Evolutionary conservation across 768 basidiomycete species (phyloP).

Genomic region (Pholiota conissans): DNA sequence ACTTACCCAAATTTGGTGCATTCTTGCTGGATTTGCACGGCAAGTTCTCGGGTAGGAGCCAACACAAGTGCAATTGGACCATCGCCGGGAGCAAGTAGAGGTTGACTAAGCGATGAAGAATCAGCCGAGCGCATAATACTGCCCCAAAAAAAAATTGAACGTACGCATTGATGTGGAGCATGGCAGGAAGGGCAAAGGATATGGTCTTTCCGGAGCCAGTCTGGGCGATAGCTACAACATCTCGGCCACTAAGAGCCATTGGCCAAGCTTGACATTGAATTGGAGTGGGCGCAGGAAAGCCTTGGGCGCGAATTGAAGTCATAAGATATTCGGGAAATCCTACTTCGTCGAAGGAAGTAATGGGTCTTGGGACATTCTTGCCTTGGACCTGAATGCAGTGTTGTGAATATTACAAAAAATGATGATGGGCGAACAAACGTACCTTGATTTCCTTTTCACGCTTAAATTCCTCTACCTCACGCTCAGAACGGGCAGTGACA

Average conservation of each 20-base stretch:
- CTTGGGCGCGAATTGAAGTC: slow-evolving; percentile 90
- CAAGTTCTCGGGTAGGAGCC: slow-evolving; percentile 97
- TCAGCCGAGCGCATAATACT: slow-evolving; percentile 15
- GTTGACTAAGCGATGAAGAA: slow-evolving; percentile 58
- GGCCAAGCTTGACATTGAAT: slow-evolving; percentile 99
- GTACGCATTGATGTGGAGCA: slow-evolving; percentile 99
- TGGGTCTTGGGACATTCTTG: slow-evolving; percentile 82
- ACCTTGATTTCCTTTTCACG: slow-evolving; percentile 87
- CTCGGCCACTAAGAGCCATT: slow-evolving; percentile 93
- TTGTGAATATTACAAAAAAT: background rate
- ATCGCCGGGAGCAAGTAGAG: slow-evolving; percentile 89
- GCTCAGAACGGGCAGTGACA: slow-evolving; percentile 73
- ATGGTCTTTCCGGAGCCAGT: slow-evolving; percentile 99
- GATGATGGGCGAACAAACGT: slow-evolving; percentile 12
- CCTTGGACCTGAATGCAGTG: slow-evolving; percentile 71
- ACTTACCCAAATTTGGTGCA: slow-evolving; percentile 95
- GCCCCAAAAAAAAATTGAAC: slow-evolving; percentile 26
- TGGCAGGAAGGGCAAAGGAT: slow-evolving; percentile 96
- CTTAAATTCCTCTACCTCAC: slow-evolving; percentile 89
- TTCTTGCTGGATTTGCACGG: slow-evolving; percentile 98
- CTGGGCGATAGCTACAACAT: slow-evolving; percentile 95
- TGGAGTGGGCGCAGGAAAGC: slow-evolving; percentile 87
- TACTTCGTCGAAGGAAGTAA: slow-evolving; percentile 89
- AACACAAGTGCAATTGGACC: slow-evolving; percentile 97
- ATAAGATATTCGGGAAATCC: slow-evolving; percentile 97